Conservation (phyloP, 441 rosid species). For the Gossypium lobatum region DNA sequence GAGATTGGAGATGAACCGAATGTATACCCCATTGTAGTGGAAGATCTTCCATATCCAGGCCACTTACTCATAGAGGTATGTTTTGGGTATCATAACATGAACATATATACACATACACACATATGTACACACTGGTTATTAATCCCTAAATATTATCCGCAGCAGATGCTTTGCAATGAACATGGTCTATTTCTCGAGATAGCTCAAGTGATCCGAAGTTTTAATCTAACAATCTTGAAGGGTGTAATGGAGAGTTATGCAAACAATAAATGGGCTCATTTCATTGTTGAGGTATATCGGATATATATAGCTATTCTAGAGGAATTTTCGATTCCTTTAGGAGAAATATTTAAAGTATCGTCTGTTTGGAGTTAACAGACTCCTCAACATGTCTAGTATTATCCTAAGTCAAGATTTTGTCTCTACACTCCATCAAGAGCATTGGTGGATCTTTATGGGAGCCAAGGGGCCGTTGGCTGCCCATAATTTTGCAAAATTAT, state of each 20-base stretch:
- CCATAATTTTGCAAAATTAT: too few relatives aligned
- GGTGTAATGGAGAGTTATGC: constrained; percentile 37
- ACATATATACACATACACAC: too few relatives aligned
- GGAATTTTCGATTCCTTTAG: not conserved
- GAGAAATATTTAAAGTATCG: not conserved
- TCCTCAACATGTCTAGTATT: too few relatives aligned
- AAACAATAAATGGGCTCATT: constrained; percentile 49
- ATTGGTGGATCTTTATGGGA: too few relatives aligned
- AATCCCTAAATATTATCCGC: not conserved
- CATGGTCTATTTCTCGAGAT: constrained; percentile 48
- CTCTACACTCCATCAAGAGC: too few relatives aligned
- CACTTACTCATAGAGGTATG: constrained; percentile 59
- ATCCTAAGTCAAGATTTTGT: too few relatives aligned
- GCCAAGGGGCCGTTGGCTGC: too few relatives aligned
- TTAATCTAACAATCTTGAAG: constrained; percentile 44
- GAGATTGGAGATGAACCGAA: constrained; percentile 37
- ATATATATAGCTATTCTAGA: not conserved
- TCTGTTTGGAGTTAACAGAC: too few relatives aligned
- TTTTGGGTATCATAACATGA: not conserved
- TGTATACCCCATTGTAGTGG: constrained; percentile 48
- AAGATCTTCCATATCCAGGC: constrained; percentile 53
- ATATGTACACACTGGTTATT: too few relatives aligned
- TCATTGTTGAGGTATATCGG: constrained; percentile 48
- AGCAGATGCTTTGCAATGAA: constrained; percentile 62
- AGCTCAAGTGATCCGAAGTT: constrained; percentile 43